phyloP scores from a whole-genome alignment of 2,329 filamentous ascomycete species.

The Botryotinia globosa region DNA sequence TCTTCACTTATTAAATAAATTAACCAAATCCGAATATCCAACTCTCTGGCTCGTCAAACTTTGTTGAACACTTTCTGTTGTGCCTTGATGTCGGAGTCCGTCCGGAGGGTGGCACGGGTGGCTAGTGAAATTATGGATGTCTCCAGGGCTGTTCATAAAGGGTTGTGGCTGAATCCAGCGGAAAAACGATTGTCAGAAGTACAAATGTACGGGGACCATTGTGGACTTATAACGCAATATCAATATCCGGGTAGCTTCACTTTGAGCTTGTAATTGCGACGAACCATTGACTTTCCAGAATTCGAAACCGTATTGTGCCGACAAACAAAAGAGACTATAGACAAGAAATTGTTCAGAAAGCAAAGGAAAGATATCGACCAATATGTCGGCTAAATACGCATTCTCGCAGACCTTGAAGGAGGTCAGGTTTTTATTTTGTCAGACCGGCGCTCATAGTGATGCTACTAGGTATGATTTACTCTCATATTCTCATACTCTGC shows the following conservation, averaged over 20 bases:
- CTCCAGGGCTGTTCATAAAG: neutral
- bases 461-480: constrained; percentile 68
- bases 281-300: neutral
- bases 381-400: constrained; percentile 89
- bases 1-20: neutral
- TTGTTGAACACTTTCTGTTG: constrained; percentile 14
- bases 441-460: constrained; percentile 86
- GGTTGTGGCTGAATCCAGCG: neutral
- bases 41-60: constrained; percentile 11
- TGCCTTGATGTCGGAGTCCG: constrained; percentile 11
- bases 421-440: constrained; percentile 95
- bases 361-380: constrained; percentile 34
- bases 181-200: neutral
- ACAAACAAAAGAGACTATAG: neutral
- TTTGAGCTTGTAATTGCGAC: neutral
- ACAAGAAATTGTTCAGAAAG: constrained; percentile 22
- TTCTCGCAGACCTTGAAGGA: constrained; percentile 89
- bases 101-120: constrained; percentile 5
- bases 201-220: neutral
- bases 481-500: neutral
- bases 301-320: neutral
- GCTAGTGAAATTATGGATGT: neutral
- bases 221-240: neutral
- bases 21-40: neutral
- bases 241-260: constrained; percentile 12